These are phyloP conservation scores for Sporothrix curviconia DNA, from an alignment of 2,329 filamentous ascomycete species.

Conservation along the genomic window DNA sequence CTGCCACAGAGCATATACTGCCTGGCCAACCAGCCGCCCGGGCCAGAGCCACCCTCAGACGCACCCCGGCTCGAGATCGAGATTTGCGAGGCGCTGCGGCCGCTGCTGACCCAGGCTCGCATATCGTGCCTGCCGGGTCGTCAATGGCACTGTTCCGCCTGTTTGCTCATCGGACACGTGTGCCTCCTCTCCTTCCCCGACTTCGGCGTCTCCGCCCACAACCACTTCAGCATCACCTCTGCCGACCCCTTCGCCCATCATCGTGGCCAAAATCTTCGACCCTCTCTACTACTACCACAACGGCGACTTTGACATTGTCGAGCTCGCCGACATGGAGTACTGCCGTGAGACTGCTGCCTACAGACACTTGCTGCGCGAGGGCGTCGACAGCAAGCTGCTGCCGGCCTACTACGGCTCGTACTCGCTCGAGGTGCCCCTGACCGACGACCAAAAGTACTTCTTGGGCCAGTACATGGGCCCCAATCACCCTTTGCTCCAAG, in stretches of 20 bases:
- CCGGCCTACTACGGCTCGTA: slow-evolving; percentile 17
- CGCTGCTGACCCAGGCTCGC: slow-evolving; percentile 4
- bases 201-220: neutral
- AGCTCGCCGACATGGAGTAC: slow-evolving; percentile 19
- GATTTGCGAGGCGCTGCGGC: slow-evolving; percentile 12
- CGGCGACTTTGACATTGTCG: slow-evolving; percentile 17
- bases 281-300: slow-evolving; percentile 19
- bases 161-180: too few relatives aligned
- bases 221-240: neutral
- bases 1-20: slow-evolving; percentile 18
- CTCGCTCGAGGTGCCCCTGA: slow-evolving; percentile 13
- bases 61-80: slow-evolving; percentile 1
- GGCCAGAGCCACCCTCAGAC: slow-evolving; percentile 6
- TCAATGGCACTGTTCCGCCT: neutral
- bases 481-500: neutral
- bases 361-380: slow-evolving; percentile 11
- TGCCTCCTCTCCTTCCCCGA: neutral
- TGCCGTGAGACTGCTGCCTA: slow-evolving; percentile 18
- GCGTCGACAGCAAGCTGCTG: slow-evolving; percentile 16
- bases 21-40: slow-evolving; percentile 13
- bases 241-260: neutral
- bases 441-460: neutral
- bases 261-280: slow-evolving; percentile 20
- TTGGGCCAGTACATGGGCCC: neutral
- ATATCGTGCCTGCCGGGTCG: slow-evolving; percentile 15